A percentile compares a stretch with the other conserved stretches of the same genome.
Conservation (phyloP, 2,329 filamentous ascomycete species). For the Venturia asperata region DNA sequence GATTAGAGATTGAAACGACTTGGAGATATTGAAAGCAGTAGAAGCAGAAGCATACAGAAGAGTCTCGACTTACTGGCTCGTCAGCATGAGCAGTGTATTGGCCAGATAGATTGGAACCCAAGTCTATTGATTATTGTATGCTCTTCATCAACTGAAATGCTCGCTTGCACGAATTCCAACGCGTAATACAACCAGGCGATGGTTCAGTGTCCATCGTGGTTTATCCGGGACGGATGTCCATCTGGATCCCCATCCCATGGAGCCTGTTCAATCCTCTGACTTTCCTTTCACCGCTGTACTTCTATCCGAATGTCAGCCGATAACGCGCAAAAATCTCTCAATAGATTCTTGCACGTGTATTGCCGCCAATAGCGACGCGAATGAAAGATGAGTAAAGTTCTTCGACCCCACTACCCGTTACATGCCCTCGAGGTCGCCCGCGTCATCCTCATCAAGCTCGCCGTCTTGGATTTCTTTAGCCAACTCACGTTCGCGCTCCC, state of each 20-base stretch:
- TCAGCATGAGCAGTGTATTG: not conserved
- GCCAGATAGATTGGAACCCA: not conserved
- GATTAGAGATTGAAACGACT: conserved; percentile 11
- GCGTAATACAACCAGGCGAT: not conserved
- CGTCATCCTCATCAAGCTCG: conserved; percentile 92
- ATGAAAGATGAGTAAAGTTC: not conserved
- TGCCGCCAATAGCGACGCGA: not conserved
- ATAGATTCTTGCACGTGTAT: not conserved
- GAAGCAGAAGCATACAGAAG: no score
- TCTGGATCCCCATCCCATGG: not conserved
- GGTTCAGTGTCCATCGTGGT: not conserved
- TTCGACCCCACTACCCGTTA: conserved; percentile 38
- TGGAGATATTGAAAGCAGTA: not conserved
- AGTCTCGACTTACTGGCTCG: not conserved
- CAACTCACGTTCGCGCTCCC: conserved; percentile 91
- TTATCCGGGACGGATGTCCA: not conserved
- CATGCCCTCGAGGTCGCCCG: conserved; percentile 93
- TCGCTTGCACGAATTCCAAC: not conserved
- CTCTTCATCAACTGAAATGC: not conserved
- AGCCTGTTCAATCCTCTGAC: not conserved
- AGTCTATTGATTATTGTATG: not conserved
- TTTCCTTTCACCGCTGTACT: not conserved
- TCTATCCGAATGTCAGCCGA: not conserved
- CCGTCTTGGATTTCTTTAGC: conserved; percentile 99
- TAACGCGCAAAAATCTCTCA: not conserved